Evolutionary conservation across 345 rosid species (phyloP).

Genomic region (Tarenaya hassleriana): DNA sequence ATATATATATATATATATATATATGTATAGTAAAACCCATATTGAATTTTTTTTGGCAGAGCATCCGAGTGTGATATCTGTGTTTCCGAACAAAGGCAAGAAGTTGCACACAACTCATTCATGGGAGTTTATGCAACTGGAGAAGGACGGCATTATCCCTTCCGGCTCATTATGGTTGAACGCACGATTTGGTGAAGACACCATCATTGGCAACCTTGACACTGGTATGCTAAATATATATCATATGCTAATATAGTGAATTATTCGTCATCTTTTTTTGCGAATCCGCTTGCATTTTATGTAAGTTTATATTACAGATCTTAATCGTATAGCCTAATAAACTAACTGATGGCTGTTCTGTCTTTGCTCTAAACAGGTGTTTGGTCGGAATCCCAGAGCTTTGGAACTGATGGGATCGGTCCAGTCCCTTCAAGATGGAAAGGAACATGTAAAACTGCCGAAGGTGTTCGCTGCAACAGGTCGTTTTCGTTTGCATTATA

Average conservation of each 20-base stretch:
- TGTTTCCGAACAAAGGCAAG: constrained; percentile 35
- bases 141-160: constrained; percentile 26
- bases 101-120: constrained; percentile 51
- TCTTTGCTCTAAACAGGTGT: constrained; percentile 50
- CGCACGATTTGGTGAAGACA: constrained; percentile 43
- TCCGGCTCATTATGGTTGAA: constrained; percentile 33
- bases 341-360: too few species aligned
- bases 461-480: constrained; percentile 49
- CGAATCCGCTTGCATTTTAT: too few species aligned
- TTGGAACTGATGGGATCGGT: constrained; percentile 39
- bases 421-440: constrained; percentile 50
- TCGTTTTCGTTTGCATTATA: not conserved
- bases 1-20: not conserved
- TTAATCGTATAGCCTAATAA: too few species aligned
- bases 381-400: constrained; percentile 65
- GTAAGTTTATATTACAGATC: too few species aligned
- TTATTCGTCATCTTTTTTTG: too few species aligned
- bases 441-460: constrained; percentile 37
- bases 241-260: too few species aligned
- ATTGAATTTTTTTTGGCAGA: constrained; percentile 24
- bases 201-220: constrained; percentile 51
- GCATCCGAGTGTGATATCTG: constrained; percentile 42
- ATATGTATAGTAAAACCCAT: not conserved
- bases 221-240: too few species aligned
- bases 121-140: constrained; percentile 52